Evolutionary conservation across 2,329 filamentous ascomycete genomes (phyloP).

Genomic region (Capronia epimyces): DNA sequence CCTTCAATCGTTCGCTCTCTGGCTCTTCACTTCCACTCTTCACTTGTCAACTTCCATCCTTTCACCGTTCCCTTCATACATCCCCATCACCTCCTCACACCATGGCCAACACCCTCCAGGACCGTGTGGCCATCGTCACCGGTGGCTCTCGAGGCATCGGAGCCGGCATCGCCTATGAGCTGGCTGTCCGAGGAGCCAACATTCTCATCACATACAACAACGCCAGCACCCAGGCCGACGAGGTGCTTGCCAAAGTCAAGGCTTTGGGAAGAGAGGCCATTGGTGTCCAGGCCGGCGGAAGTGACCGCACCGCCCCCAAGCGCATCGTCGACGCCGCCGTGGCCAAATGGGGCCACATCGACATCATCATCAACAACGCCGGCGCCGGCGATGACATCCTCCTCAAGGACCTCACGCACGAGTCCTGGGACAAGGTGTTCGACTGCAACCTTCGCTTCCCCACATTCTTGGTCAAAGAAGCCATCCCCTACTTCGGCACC

Average conservation of each 20-base stretch:
- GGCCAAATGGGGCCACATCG: neutral
- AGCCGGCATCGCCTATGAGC: neutral
- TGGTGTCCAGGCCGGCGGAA: slow-evolving; percentile 44
- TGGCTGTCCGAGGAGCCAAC: neutral
- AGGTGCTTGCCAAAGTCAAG: slow-evolving; percentile 21
- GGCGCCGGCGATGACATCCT: neutral
- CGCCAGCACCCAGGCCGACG: slow-evolving; percentile 35
- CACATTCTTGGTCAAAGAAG: slow-evolving; percentile 24
- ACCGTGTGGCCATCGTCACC: neutral
- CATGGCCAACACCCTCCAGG: neutral
- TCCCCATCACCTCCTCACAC: no score
- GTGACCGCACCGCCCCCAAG: slow-evolving; percentile 6
- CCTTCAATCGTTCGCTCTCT: no score
- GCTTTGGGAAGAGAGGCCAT: slow-evolving; percentile 33
- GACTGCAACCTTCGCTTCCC: slow-evolving; percentile 3
- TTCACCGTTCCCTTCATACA: no score
- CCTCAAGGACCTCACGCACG: slow-evolving; percentile 4
- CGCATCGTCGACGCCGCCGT: neutral
- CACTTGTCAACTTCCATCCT: no score
- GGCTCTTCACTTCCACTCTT: no score
- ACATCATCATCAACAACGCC: slow-evolving; percentile 14
- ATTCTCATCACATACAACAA: slow-evolving; percentile 41
- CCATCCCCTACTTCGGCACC: slow-evolving; percentile 14
- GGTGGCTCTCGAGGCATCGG: neutral
- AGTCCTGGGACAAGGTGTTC: slow-evolving; percentile 2